Evolutionary conservation across 2,329 filamentous ascomycete genomes (phyloP).

Genomic region (Blumeriella jaapii): DNA sequence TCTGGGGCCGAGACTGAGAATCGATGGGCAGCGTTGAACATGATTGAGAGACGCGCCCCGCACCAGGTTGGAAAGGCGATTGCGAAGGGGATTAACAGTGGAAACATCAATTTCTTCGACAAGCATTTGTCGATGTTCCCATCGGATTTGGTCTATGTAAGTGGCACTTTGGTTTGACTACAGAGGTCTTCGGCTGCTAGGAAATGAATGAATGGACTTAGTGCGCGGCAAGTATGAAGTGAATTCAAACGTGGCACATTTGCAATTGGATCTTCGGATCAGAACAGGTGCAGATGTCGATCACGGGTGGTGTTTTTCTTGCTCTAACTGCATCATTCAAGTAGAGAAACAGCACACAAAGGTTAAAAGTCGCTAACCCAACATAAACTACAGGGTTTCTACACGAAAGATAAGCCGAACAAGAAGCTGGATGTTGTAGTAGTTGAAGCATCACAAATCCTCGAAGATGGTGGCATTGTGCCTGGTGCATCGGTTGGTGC

Average conservation of each 20-base stretch:
- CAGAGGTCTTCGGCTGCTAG: too few relatives aligned
- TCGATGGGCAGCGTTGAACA: conserved; percentile 77
- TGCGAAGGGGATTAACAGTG: conserved; percentile 80
- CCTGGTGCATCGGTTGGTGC: conserved; percentile 79
- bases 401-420: conserved; percentile 69
- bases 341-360: neutral
- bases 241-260: neutral
- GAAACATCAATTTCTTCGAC: conserved; percentile 84
- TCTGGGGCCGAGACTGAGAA: conserved; percentile 81
- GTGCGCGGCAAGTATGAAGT: too few relatives aligned
- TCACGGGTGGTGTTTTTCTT: too few relatives aligned
- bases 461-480: conserved; percentile 79
- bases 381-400: too few relatives aligned
- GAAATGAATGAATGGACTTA: too few relatives aligned
- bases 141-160: conserved; percentile 68
- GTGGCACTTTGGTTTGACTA: conserved; percentile 12
- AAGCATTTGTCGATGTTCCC: conserved; percentile 93
- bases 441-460: conserved; percentile 77
- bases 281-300: too few relatives aligned
- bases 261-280: neutral
- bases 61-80: conserved; percentile 90
- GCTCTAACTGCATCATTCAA: too few relatives aligned
- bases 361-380: too few relatives aligned
- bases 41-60: conserved; percentile 76
- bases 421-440: conserved; percentile 67